Percentiles rank a stretch among this genome's conserved stretches.
Evolutionary conservation across 768 basidiomycete genomes (phyloP).

Genomic region (Hypsizygus marmoreus): DNA sequence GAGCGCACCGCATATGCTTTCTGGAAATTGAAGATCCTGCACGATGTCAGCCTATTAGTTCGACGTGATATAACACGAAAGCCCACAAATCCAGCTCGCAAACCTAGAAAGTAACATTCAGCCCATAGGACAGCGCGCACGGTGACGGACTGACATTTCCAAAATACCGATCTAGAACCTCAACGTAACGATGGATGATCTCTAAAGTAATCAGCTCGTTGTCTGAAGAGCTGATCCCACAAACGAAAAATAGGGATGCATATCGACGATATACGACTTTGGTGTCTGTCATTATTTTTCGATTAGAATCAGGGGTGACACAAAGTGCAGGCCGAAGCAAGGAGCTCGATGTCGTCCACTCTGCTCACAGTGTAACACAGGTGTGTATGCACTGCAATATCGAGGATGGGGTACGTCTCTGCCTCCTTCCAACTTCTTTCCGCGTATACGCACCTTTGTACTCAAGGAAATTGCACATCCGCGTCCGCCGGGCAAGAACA

Average conservation of each 20-base stretch:
- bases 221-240: constrained; percentile 78
- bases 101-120: constrained; percentile 49
- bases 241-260: constrained; percentile 94
- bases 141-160: constrained; percentile 69
- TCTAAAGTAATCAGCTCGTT: constrained; percentile 93
- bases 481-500: constrained; percentile 89
- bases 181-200: constrained; percentile 92
- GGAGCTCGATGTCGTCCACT: no score
- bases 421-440: no score
- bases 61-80: constrained; percentile 6
- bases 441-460: constrained; percentile 91
- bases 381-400: no score
- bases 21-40: constrained; percentile 98
- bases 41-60: constrained; percentile 8
- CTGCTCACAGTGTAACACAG: no score
- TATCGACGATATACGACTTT: constrained; percentile 96
- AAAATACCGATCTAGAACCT: constrained; percentile 88
- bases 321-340: constrained; percentile 3
- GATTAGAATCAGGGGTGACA: constrained; percentile 12
- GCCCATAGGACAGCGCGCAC: constrained; percentile 1
- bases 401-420: no score
- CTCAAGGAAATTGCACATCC: constrained; percentile 99
- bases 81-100: constrained; percentile 95
- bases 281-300: constrained; percentile 59
- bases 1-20: constrained; percentile 88